Evolutionary conservation across 441 rosid genomes (phyloP).

Genomic region (Erysimum cheiri): DNA sequence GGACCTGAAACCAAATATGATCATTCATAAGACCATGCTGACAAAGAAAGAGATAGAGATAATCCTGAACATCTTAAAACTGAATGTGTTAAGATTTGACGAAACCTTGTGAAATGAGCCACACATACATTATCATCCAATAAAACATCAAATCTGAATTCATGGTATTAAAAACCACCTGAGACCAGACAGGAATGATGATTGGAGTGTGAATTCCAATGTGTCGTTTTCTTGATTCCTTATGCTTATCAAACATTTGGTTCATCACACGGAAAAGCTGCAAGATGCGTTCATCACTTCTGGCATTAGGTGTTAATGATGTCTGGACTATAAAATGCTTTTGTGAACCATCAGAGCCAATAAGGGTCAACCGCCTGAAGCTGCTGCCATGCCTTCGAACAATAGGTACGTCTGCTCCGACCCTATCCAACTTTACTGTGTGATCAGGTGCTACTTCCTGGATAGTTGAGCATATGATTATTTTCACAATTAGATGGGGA

Average conservation of each 20-base stretch:
- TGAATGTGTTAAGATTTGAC: slow-evolving; percentile 3
- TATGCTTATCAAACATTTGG: slow-evolving; percentile 99
- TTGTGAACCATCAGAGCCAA: slow-evolving; percentile 99
- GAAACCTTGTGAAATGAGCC: slow-evolving; percentile 7
- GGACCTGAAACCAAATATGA: slow-evolving; percentile 64
- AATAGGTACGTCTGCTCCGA: slow-evolving; percentile 96
- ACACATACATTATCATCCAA: neutral
- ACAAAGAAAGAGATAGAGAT: slow-evolving; percentile 1
- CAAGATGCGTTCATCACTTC: slow-evolving; percentile 96
- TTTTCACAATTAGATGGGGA: slow-evolving; percentile 22
- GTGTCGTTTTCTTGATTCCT: slow-evolving; percentile 94
- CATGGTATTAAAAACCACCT: slow-evolving; percentile 53
- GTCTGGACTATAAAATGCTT: slow-evolving; percentile 97
- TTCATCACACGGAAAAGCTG: slow-evolving; percentile 99
- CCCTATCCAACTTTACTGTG: slow-evolving; percentile 93
- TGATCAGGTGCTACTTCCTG: slow-evolving; percentile 99
- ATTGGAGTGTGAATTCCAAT: slow-evolving; percentile 96
- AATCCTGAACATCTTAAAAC: slow-evolving; percentile 6
- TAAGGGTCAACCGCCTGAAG: slow-evolving; percentile 93
- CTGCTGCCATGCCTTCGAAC: slow-evolving; percentile 99
- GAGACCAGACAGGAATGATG: slow-evolving; percentile 99
- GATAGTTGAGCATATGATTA: slow-evolving; percentile 33
- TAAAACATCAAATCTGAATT: slow-evolving; percentile 22
- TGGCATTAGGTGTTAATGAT: slow-evolving; percentile 98
- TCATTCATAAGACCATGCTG: slow-evolving; percentile 1